Evolutionary conservation across 2,329 filamentous ascomycete genomes (phyloP).

Genomic region (Trichoderma brevicompactum): DNA sequence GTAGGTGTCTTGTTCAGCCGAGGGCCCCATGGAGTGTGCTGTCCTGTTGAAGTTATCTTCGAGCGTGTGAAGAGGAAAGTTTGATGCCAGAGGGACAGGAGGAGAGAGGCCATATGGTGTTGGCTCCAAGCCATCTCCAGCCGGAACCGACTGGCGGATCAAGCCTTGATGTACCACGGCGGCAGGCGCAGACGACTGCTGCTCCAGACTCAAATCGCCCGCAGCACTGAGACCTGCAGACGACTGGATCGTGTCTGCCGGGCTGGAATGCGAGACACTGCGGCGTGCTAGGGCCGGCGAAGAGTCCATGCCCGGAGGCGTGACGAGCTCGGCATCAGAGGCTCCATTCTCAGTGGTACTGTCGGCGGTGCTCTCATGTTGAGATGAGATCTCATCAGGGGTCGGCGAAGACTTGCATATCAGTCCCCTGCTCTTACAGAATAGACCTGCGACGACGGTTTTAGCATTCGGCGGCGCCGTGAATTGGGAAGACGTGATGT

Average conservation of each 20-base stretch:
- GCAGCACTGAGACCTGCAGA: conserved; percentile 22
- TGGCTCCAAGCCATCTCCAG: conserved; percentile 9
- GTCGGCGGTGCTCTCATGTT: conserved; percentile 17
- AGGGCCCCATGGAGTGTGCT: conserved; percentile 51
- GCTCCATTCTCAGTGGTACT: conserved; percentile 23
- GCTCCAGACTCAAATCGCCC: background rate
- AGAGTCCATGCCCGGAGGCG: conserved; percentile 18
- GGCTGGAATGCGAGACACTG: conserved; percentile 28
- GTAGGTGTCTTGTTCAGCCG: conserved; percentile 53
- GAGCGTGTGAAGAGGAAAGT: conserved; percentile 41
- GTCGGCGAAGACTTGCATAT: conserved; percentile 41
- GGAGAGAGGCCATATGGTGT: conserved; percentile 20
- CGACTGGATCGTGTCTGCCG: conserved; percentile 26
- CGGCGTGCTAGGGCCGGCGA: conserved; percentile 24
- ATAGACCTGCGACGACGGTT: conserved; percentile 36
- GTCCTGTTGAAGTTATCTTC: conserved; percentile 50
- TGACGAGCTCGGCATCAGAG: conserved; percentile 21
- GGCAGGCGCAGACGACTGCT: conserved; percentile 28
- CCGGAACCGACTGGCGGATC: conserved; percentile 28
- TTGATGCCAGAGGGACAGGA: conserved; percentile 1
- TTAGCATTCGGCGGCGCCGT: conserved; percentile 15
- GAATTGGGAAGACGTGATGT: conserved; percentile 5
- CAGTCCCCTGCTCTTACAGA: conserved; percentile 43
- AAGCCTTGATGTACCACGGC: conserved; percentile 38
- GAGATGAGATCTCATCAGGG: conserved; percentile 17